Percentiles rank a stretch among this genome's conserved stretches.
phyloP scores from a whole-genome alignment of 2,329 filamentous ascomycete species.

The Penicillium sp. region DNA sequence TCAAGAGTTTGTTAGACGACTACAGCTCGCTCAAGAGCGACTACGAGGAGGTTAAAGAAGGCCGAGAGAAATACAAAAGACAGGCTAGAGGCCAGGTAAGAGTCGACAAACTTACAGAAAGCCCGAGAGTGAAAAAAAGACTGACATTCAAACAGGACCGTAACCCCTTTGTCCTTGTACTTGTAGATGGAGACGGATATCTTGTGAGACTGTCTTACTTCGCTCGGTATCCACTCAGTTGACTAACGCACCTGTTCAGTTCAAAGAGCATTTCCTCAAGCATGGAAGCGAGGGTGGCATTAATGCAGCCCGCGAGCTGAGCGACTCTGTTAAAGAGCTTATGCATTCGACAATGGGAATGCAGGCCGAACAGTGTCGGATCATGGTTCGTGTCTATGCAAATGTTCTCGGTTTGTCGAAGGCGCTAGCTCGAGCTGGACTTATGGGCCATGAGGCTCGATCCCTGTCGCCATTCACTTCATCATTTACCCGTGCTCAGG shows the following conservation, averaged over 20 bases:
- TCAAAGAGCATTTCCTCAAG: slow-evolving; percentile 52
- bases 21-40: slow-evolving; percentile 59
- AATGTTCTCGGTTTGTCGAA: slow-evolving; percentile 57
- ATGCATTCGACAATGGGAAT: slow-evolving; percentile 45
- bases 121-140: background rate
- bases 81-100: slow-evolving; percentile 47
- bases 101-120: background rate
- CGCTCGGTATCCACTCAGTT: slow-evolving; percentile 53
- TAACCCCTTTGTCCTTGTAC: slow-evolving; percentile 60
- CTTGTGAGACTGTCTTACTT: slow-evolving; percentile 26
- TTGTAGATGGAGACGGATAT: slow-evolving; percentile 64
- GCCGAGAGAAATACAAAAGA: slow-evolving; percentile 57
- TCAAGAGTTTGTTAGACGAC: slow-evolving; percentile 51
- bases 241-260: slow-evolving; percentile 54
- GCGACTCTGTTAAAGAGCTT: slow-evolving; percentile 51
- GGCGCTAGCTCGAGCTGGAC: slow-evolving; percentile 49
- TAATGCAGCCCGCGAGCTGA: slow-evolving; percentile 55
- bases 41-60: slow-evolving; percentile 57
- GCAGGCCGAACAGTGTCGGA: slow-evolving; percentile 52
- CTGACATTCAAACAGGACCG: slow-evolving; percentile 40
- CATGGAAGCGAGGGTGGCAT: slow-evolving; percentile 56
- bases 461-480: slow-evolving; percentile 57
- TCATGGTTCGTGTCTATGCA: slow-evolving; percentile 58
- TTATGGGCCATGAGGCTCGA: slow-evolving; percentile 56
- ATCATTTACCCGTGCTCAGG: slow-evolving; percentile 58